phyloP scores from a whole-genome alignment of 176 grass and related monocot species.

The Triticum timopheevii region DNA sequence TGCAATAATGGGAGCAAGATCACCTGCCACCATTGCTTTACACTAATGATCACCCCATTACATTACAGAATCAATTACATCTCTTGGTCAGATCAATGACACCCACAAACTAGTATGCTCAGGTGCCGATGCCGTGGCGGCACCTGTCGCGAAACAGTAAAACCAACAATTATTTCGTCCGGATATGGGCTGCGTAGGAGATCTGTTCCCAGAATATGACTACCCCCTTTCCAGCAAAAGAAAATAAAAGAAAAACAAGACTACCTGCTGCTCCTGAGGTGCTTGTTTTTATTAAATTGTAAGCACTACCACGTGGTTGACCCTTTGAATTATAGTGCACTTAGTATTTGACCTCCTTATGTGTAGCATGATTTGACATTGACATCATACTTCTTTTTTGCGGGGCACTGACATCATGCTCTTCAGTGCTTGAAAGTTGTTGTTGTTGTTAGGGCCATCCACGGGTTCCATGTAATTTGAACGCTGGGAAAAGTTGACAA shows the following conservation, averaged over 20 bases:
- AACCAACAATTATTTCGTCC: neutral
- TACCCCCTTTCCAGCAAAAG: no score
- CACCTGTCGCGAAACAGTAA: slow-evolving; percentile 20
- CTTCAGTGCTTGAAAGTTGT: no score
- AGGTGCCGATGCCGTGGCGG: neutral
- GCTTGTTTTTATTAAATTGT: neutral
- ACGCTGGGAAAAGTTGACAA: no score
- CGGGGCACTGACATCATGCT: neutral
- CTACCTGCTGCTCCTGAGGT: neutral
- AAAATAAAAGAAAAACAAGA: neutral
- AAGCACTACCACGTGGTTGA: neutral
- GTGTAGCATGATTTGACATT: neutral
- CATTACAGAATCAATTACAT: neutral
- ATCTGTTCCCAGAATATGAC: neutral
- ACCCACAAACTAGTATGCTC: neutral
- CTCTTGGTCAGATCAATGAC: slow-evolving; percentile 2
- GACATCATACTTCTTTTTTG: neutral
- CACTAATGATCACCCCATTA: no score
- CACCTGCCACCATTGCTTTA: neutral
- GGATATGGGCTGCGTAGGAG: slow-evolving; percentile 38
- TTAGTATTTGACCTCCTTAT: neutral
- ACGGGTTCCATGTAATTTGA: no score
- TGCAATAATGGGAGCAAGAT: neutral
- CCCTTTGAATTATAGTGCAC: neutral
- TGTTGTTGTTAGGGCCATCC: no score